phyloP scores from a whole-genome alignment of 108 stramenopile genomes.

The Pseudonitzschia multiseries region DNA sequence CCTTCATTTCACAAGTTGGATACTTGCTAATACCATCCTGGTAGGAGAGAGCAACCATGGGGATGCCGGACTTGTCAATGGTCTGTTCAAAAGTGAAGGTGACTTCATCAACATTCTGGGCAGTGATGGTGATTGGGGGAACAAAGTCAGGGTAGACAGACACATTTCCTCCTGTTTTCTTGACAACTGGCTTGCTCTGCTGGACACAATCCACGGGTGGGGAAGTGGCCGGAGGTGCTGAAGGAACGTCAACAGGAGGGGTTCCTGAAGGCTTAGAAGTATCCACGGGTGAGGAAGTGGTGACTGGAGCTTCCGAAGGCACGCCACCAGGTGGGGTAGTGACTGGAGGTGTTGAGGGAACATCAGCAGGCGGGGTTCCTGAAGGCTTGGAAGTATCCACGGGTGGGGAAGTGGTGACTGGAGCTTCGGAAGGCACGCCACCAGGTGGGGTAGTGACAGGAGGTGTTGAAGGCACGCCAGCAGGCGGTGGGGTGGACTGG shows the following conservation, averaged over 20 bases:
- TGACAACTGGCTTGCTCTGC: too few species aligned
- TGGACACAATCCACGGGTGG: neutral
- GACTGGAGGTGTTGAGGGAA: neutral
- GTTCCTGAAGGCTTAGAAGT: too few species aligned
- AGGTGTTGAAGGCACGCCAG: neutral
- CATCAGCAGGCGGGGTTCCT: neutral
- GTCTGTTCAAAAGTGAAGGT: neutral
- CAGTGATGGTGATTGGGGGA: neutral
- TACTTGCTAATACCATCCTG: neutral
- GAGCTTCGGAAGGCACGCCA: neutral
- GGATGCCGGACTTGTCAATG: neutral
- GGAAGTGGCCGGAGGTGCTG: neutral
- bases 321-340: neutral
- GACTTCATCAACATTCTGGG: constrained; percentile 5
- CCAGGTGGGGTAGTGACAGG: neutral
- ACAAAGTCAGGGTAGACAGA: neutral
- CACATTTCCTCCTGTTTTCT: neutral
- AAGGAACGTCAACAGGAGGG: neutral
- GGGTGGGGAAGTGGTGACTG: neutral
- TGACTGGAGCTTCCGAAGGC: neutral
- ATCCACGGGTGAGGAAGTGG: neutral
- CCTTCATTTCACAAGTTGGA: neutral
- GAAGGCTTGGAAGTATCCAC: too few species aligned
- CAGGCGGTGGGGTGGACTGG: neutral
- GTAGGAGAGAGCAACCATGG: neutral